Base-by-base conservation (phyloP, 2,329 filamentous ascomycete genomes). In the Raffaelea arxii region DNA sequence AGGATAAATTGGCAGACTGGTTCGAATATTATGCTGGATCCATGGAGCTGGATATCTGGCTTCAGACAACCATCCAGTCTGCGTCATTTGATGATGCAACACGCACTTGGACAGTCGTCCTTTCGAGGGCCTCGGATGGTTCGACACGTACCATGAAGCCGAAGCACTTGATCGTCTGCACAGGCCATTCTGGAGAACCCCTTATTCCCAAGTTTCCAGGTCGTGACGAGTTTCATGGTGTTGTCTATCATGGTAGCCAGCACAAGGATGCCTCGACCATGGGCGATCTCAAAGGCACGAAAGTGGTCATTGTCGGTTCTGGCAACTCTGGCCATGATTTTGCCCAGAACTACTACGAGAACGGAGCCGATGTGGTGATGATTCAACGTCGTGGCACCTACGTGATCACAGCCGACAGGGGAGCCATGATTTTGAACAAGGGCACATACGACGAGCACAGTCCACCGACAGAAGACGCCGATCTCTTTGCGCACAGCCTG, bases 1-100 rank as follows among this genome's bases (percentile, higher is more conserved):
- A 84, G 55, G 80, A 84, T 58, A 85, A 85, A 54, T 64, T 84
- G 0, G 82, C 70, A 1, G 77, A 83, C 39, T 86, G 76, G 63
- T 78, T 85, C 49, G 79, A 84, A 51, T 64, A 71, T 0, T 85
- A 85, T 51, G 80, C 72, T 1, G 72, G 66, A 6, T 59, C 77
- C 0, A 65, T 84, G 24, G 82, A 85, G 53, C 67, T 85, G 36
- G 82, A 84, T 50, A 71, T 82, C 38, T 84, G 80, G 80, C 74
- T 68, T 1, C 63, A 61, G 9, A 77, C 77, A 0, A 69, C 63
- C 1, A 52, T 84, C 1, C 60, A 58, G 2, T 61, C 64, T 1
- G 65, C 72, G 0, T 62, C 65, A 3, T 82, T 72, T 66, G 67
- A 75, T n/a, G 71, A 76, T 1, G 51, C 52, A 0, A 63, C 64